Conservation (phyloP, 1,284 basidiomycete species). For the Ganoderma sinense region DNA sequence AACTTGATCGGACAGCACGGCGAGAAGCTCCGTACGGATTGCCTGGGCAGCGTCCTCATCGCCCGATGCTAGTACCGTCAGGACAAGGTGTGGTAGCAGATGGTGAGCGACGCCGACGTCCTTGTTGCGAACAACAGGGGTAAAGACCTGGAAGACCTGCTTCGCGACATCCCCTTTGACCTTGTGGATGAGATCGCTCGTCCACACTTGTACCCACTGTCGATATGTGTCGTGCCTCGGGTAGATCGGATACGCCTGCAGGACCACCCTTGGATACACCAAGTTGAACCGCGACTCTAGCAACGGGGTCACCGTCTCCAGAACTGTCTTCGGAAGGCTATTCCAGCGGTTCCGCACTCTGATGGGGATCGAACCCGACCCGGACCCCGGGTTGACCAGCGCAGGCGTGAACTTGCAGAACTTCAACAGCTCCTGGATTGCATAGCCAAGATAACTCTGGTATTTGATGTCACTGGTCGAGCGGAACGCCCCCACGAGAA, state of each 20-base stretch:
- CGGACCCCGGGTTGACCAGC: constrained; percentile 61
- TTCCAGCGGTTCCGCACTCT: constrained; percentile 82
- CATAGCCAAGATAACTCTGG: constrained; percentile 89
- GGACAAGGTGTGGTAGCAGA: constrained; percentile 91
- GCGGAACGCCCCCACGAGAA: constrained; percentile 92
- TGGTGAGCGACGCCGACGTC: constrained; percentile 93
- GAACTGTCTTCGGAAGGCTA: constrained; percentile 81
- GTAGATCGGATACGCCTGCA: constrained; percentile 80
- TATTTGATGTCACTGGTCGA: constrained; percentile 95
- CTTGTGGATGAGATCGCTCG: constrained; percentile 81
- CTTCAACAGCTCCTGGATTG: constrained; percentile 91
- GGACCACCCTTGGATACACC: constrained; percentile 44
- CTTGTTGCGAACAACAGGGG: constrained; percentile 83
- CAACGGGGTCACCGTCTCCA: constrained; percentile 91
- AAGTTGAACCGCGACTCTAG: constrained; percentile 77
- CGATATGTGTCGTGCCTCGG: constrained; percentile 81
- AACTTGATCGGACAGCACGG: constrained; percentile 91
- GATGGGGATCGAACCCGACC: constrained; percentile 60
- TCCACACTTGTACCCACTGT: constrained; percentile 97
- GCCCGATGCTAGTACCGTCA: constrained; percentile 88
- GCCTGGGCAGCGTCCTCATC: constrained; percentile 64
- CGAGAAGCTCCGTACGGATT: constrained; percentile 82
- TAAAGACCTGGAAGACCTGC: constrained; percentile 84
- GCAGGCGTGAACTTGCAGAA: constrained; percentile 88
- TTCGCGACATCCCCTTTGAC: constrained; percentile 64